A percentile compares a stretch with the other conserved stretches of the same genome.
Evolutionary conservation across 177 flowering plant species (phyloP).

Genomic region (Tripterygium wilfordii): DNA sequence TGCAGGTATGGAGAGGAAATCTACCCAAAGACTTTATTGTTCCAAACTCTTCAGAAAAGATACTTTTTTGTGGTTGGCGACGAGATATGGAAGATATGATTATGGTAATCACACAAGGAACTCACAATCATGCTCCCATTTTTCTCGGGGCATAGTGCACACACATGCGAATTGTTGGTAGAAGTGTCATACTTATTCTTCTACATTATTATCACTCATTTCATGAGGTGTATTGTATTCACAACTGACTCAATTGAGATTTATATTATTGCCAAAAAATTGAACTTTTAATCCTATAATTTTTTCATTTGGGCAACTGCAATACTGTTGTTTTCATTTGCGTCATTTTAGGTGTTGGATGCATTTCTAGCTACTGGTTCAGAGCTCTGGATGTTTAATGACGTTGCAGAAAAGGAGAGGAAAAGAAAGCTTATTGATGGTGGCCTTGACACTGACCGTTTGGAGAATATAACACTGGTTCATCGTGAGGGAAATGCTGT

Average conservation of each 20-base stretch:
- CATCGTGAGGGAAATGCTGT: conserved; percentile 89
- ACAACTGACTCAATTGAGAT: not conserved
- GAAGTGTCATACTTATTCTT: conserved; percentile 11
- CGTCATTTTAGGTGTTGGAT: conserved; percentile 58
- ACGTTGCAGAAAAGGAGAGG: conserved; percentile 68
- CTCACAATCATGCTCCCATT: conserved; percentile 17
- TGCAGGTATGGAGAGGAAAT: conserved; percentile 75
- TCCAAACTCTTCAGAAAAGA: conserved; percentile 58
- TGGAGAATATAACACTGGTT: conserved; percentile 53
- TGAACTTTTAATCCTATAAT: not conserved
- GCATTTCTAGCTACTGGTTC: conserved; percentile 73
- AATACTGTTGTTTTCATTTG: conserved; percentile 4
- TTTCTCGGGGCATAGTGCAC: conserved; percentile 13
- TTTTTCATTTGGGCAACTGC: not conserved
- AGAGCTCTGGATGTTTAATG: conserved; percentile 91
- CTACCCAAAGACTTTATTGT: conserved; percentile 55
- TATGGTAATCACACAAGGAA: conserved; percentile 49
- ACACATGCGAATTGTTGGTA: conserved; percentile 12
- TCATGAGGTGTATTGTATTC: too few species aligned
- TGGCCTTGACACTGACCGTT: conserved; percentile 56
- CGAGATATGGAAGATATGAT: conserved; percentile 95
- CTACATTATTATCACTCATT: not conserved
- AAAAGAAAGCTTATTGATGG: conserved; percentile 73
- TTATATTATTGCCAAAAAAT: not conserved
- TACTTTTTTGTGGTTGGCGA: conserved; percentile 89